Conservation (phyloP, 768 basidiomycete genomes). For the Hemileccinum impolitum region DNA sequence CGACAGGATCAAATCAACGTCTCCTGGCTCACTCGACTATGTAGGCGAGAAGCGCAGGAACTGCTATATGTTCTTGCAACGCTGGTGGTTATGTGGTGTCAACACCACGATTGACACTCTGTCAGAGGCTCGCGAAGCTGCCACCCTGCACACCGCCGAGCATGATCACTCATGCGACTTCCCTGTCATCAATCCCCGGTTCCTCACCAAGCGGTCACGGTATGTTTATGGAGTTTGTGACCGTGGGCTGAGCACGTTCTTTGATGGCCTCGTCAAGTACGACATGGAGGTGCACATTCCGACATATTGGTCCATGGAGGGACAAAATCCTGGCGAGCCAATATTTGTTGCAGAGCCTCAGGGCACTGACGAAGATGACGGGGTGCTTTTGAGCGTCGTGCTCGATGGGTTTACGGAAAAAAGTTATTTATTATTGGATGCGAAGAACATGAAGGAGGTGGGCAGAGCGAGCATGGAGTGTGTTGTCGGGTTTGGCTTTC, state of each 20-base stretch:
- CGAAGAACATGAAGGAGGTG: slow-evolving; percentile 34
- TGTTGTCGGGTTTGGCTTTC: slow-evolving; percentile 36
- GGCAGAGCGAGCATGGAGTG: slow-evolving; percentile 35
- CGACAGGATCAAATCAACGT: slow-evolving; percentile 26
- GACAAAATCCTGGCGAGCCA: slow-evolving; percentile 35
- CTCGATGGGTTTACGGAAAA: slow-evolving; percentile 29
- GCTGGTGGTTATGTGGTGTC: slow-evolving; percentile 31
- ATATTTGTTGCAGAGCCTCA: slow-evolving; percentile 35
- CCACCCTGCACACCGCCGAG: slow-evolving; percentile 21
- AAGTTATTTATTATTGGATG: slow-evolving; percentile 37
- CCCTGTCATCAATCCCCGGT: slow-evolving; percentile 32
- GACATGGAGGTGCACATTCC: slow-evolving; percentile 25
- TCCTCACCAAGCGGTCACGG: slow-evolving; percentile 31
- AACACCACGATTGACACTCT: slow-evolving; percentile 15
- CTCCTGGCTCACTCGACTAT: slow-evolving; percentile 24
- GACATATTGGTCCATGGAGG: slow-evolving; percentile 27
- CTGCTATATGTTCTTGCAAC: slow-evolving; percentile 24
- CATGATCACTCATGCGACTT: slow-evolving; percentile 34
- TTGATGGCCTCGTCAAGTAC: slow-evolving; percentile 36
- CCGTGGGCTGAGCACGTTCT: slow-evolving; percentile 30
- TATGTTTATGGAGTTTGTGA: slow-evolving; percentile 33
- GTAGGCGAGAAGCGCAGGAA: slow-evolving; percentile 17
- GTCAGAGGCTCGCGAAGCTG: slow-evolving; percentile 15
- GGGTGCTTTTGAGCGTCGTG: slow-evolving; percentile 37
- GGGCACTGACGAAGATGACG: slow-evolving; percentile 32